These are phyloP conservation scores for Rugosomyces carneus DNA, from an alignment of 1,284 basidiomycete genomes.

Conservation along the genomic window DNA sequence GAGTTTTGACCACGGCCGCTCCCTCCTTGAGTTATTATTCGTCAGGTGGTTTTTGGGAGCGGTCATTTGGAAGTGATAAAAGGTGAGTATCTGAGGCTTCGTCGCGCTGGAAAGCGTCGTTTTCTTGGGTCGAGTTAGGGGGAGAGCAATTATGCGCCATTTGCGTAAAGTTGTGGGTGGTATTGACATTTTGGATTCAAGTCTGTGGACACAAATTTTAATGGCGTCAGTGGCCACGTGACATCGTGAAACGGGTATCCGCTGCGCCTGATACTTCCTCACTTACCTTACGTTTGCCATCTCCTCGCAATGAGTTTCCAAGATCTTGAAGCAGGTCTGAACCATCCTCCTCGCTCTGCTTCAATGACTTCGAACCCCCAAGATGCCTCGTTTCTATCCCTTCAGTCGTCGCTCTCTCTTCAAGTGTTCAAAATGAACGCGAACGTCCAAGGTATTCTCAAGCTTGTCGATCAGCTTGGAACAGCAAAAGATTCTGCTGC, in stretches of 20 bases:
- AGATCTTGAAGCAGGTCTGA: constrained; percentile 65
- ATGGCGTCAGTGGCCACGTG: too few relatives aligned
- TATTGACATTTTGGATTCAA: constrained; percentile 15
- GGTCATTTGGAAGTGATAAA: constrained; percentile 39
- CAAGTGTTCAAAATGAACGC: constrained; percentile 99
- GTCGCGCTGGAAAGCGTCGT: not conserved
- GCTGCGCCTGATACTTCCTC: too few relatives aligned
- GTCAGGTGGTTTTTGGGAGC: constrained; percentile 10
- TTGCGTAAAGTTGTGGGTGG: constrained; percentile 15
- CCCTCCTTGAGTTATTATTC: constrained; percentile 3
- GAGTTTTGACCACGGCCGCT: constrained; percentile 18
- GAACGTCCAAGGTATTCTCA: constrained; percentile 93
- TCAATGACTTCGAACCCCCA: constrained; percentile 51
- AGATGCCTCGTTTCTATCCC: constrained; percentile 66
- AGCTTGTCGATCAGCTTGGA: constrained; percentile 88
- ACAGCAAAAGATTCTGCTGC: constrained; percentile 70
- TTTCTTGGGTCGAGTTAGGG: constrained; percentile 18
- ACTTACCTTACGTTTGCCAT: not conserved
- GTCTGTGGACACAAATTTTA: too few relatives aligned
- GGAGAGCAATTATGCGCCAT: constrained; percentile 23
- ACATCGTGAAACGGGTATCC: not conserved
- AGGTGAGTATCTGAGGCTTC: constrained; percentile 26
- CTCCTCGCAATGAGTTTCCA: constrained; percentile 62
- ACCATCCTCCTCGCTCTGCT: constrained; percentile 36
- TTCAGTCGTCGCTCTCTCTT: constrained; percentile 85